Evolutionary conservation across 257 asterid genomes (phyloP).

Genomic region (Nicotiana benthamiana): DNA sequence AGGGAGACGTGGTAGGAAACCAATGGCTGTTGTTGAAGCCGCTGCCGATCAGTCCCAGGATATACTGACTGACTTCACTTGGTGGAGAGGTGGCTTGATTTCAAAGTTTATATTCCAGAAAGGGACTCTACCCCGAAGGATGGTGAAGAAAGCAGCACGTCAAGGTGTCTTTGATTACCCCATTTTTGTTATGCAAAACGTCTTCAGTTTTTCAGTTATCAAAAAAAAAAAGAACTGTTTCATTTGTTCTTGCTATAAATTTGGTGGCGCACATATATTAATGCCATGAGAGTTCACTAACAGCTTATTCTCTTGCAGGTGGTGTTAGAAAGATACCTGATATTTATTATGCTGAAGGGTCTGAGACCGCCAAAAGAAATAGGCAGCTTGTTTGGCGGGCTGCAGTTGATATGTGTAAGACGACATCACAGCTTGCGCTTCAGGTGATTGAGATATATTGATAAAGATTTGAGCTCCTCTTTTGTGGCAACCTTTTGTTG

Average conservation of each 20-base stretch:
- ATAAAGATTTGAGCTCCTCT: conserved; percentile 5
- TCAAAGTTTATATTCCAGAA: conserved; percentile 46
- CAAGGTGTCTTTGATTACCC: conserved; percentile 39
- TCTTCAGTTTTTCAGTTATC: neutral
- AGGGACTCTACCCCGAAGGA: conserved; percentile 45
- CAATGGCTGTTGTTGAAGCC: conserved; percentile 32
- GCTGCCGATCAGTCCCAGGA: conserved; percentile 36
- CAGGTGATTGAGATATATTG: conserved; percentile 39
- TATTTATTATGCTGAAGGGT: conserved; percentile 48
- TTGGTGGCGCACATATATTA: neutral
- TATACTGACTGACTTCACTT: conserved; percentile 35
- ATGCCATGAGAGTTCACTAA: neutral
- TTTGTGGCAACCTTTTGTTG: conserved; percentile 1
- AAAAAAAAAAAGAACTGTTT: neutral
- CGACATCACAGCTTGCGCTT: conserved; percentile 64
- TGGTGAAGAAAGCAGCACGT: conserved; percentile 51
- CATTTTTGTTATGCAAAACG: conserved; percentile 5
- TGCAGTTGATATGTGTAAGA: conserved; percentile 73
- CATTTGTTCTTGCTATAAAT: neutral
- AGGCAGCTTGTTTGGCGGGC: conserved; percentile 74
- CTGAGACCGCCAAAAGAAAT: conserved; percentile 51
- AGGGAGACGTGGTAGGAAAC: conserved; percentile 72
- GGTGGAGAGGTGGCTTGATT: conserved; percentile 72
- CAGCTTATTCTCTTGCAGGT: conserved; percentile 39
- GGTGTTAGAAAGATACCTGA: conserved; percentile 52